phyloP scores from a whole-genome alignment of 2,329 filamentous ascomycete genomes.

The Chalaropsis ovoidea region DNA sequence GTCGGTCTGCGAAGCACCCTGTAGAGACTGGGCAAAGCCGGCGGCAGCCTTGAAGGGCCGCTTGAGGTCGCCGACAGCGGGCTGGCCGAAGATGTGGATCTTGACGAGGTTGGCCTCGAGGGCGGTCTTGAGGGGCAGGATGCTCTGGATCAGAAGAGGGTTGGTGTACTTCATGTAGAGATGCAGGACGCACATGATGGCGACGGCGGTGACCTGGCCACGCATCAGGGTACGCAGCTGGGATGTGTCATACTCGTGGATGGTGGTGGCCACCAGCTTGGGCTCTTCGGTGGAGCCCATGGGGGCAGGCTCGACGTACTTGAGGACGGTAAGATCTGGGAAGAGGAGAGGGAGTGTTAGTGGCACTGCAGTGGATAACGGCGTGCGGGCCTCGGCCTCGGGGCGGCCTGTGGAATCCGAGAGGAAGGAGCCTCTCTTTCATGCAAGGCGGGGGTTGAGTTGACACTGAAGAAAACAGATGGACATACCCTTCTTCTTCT shows the following conservation, averaged over 20 bases:
- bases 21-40: conserved; percentile 72
- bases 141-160: conserved; percentile 95
- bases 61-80: conserved; percentile 83
- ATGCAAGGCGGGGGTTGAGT: background rate
- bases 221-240: conserved; percentile 80
- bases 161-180: conserved; percentile 99
- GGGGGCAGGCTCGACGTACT: conserved; percentile 92
- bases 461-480: background rate
- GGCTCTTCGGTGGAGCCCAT: conserved; percentile 91
- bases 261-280: conserved; percentile 91
- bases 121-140: conserved; percentile 92
- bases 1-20: conserved; percentile 73
- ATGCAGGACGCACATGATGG: conserved; percentile 99
- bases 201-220: conserved; percentile 86
- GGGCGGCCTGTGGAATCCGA: background rate
- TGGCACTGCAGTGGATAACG: background rate
- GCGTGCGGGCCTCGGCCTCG: background rate
- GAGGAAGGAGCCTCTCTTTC: background rate
- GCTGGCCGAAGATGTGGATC: conserved; percentile 81
- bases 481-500: conserved; percentile 85
- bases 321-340: conserved; percentile 87
- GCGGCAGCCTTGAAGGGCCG: conserved; percentile 82
- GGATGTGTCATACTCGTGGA: conserved; percentile 84
- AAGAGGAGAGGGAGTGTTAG: conserved; percentile 20
- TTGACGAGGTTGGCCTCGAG: conserved; percentile 94